phyloP scores from a whole-genome alignment of 176 grass and related monocot species.

The Calamus simplicifolius region DNA sequence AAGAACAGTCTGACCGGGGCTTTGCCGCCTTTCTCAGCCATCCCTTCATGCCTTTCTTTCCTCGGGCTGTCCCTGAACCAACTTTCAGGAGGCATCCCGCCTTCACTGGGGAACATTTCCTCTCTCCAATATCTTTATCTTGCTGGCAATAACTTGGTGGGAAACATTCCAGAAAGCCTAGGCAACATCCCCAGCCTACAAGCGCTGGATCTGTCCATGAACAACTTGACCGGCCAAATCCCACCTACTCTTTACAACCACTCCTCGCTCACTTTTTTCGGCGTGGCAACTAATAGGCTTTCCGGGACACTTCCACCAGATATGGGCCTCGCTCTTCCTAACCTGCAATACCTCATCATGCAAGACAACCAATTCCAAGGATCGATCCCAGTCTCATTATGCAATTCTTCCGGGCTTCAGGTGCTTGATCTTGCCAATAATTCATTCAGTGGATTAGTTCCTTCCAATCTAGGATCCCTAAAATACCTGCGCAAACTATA shows the following conservation, averaged over 20 bases:
- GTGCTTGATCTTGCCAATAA: neutral
- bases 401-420: neutral
- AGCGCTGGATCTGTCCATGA: too few species aligned
- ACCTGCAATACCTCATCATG: neutral
- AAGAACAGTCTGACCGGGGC: too few species aligned
- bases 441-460: slow-evolving; percentile 1
- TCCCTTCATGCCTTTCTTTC: too few species aligned
- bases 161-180: too few species aligned
- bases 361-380: neutral
- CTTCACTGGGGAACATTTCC: slow-evolving; percentile 2
- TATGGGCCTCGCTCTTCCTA: neutral
- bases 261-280: too few species aligned
- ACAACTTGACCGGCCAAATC: too few species aligned
- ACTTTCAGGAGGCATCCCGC: slow-evolving; percentile 3
- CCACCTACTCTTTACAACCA: too few species aligned
- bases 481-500: neutral
- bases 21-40: too few species aligned
- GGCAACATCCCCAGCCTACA: too few species aligned
- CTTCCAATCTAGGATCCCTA: neutral
- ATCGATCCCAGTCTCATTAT: neutral
- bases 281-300: neutral
- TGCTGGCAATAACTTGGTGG: too few species aligned
- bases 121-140: neutral
- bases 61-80: too few species aligned
- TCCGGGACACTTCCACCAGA: neutral